These are phyloP conservation scores for Carex myosuroides DNA, from an alignment of 176 grass and related monocot genomes.

Conservation along the genomic window DNA sequence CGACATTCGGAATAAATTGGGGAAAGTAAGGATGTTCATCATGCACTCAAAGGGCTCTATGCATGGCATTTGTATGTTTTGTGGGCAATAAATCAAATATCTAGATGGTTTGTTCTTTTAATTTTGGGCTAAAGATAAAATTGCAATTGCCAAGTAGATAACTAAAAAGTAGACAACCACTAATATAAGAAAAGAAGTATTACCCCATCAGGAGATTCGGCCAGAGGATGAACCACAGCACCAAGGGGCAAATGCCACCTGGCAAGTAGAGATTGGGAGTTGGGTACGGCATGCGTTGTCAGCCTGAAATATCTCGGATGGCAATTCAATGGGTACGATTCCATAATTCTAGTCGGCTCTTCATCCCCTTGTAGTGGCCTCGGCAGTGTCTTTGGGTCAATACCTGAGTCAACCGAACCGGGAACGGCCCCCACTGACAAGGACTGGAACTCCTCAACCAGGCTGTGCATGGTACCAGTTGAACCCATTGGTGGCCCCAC, in stretches of 20 bases:
- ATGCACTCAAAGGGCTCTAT: neutral
- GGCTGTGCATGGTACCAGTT: constrained; percentile 32
- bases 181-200: constrained; percentile 10
- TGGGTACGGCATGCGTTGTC: constrained; percentile 80
- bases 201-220: constrained; percentile 94
- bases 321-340: constrained; percentile 69
- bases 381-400: constrained; percentile 64
- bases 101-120: neutral
- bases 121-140: neutral
- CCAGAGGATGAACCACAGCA: constrained; percentile 75
- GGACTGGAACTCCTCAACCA: constrained; percentile 96
- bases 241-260: constrained; percentile 98
- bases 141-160: neutral
- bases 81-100: neutral
- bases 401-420: constrained; percentile 60
- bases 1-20: neutral
- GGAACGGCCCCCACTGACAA: constrained; percentile 58
- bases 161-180: neutral
- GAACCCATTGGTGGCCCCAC: neutral
- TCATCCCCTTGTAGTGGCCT: constrained; percentile 74
- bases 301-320: constrained; percentile 79
- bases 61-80: neutral
- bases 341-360: constrained; percentile 53
- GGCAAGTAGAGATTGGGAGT: constrained; percentile 70
- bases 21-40: neutral